Percentiles rank a stretch among this genome's conserved stretches.
Conservation (phyloP, 176 grass and related monocot genomes). For the Panicum miliaceum region DNA sequence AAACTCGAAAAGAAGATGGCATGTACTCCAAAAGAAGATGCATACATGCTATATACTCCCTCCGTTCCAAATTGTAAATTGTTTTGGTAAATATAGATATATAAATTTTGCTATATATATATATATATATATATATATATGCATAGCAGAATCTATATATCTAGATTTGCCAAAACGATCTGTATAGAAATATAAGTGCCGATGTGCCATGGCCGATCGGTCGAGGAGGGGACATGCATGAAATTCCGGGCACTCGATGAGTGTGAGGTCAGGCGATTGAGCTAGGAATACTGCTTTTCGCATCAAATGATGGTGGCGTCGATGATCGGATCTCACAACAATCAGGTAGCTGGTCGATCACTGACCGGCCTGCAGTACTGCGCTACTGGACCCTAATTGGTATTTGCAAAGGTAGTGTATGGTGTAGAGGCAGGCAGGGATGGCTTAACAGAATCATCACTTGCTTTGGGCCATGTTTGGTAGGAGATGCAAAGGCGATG, state of each 20-base stretch:
- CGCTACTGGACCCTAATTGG: constrained; percentile 34
- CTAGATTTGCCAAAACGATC: no score
- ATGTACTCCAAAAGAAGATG: neutral
- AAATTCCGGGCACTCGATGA: constrained; percentile 49
- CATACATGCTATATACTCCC: neutral
- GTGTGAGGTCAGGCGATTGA: constrained; percentile 13
- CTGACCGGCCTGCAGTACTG: constrained; percentile 25
- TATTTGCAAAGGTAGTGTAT: constrained; percentile 29
- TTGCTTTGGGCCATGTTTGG: constrained; percentile 23
- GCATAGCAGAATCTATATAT: neutral
- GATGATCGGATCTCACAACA: constrained; percentile 47
- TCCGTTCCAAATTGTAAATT: no score
- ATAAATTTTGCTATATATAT: no score
- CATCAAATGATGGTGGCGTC: constrained; percentile 56
- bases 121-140: no score
- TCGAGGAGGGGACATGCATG: constrained; percentile 44
- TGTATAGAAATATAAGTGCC: neutral
- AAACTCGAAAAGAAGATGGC: constrained; percentile 29
- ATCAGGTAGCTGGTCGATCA: constrained; percentile 41
- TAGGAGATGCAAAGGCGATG: constrained; percentile 17
- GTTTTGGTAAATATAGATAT: no score
- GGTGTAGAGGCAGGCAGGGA: constrained; percentile 27
- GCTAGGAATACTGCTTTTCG: constrained; percentile 56
- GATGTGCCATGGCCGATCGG: neutral
- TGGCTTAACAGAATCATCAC: constrained; percentile 49